Base-by-base conservation (phyloP, 805 yeast genomes). In the Brettanomyces bruxellensis region DNA sequence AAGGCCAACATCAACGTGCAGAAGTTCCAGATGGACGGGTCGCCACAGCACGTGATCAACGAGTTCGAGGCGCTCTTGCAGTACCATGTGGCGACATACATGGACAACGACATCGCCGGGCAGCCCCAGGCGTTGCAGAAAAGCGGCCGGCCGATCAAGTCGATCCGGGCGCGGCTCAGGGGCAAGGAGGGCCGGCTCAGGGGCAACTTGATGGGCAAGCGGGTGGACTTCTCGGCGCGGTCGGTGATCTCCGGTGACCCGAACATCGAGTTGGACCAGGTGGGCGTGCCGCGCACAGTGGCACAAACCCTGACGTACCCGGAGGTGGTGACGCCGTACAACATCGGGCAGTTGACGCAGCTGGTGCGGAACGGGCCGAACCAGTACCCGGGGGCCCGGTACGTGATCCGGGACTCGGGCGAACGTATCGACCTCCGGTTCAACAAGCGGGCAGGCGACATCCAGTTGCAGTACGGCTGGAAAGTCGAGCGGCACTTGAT, bases 211-310 rank as follows among this genome's bases (percentile, higher is more conserved):
- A 93, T 93, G 99, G 99, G 99, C 68, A 93, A 93, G 76, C 93
- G 99, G 77, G 99, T 93, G 49, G 97, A 93, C 67, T 93, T 89
- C 62, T 91, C 98, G 37, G 99, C 99, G 8, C 88, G 99, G 73
- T 90, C 99, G 2, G 99, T 93, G 60, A 93, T 93, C 73, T 90
- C 99, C 8, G 98, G 98, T 76, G 99, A 93, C 65, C 99, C 99
- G 40, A 93, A 93, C 61, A 75, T 93, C 58, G 98, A 93, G 57
- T 77, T 93, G 54, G 99, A 95, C 64, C 98, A 93, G 72, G 99
- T 93, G 51, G 99, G 99, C 72, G 99, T 93, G 24, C 99, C 99
- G 45, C 82, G 86, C 57, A 85, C 95, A 38, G 93, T 93, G 68
- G 99, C 99, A 1, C 81, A 93, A 61, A 91, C 98, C 2, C 72